Base-by-base conservation (phyloP, 768 basidiomycete genomes). In the Suillus tomentosus region DNA sequence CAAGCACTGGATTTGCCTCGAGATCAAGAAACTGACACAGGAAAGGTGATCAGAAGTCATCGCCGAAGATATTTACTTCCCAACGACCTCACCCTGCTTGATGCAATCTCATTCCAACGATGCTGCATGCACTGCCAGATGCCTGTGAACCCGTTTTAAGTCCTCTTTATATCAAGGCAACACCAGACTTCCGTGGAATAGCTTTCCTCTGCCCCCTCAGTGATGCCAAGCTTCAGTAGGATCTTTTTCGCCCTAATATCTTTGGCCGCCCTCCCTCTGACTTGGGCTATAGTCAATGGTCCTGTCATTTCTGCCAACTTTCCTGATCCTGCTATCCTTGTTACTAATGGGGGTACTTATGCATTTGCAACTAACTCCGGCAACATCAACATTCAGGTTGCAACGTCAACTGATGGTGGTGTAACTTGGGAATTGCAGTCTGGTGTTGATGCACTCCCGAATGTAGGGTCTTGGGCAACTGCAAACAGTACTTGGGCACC, bases 401-500 rank as follows among this genome's bases (percentile, higher is more conserved):
- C 70, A 5, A 71, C 64, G 8, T 73, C 72, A 27, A 40, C 66
- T 15, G 71, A 72, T 63, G 48, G 19, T 40, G 69, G 71, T 17
- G 39, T 53, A 10, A 68, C 66, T 3, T 71, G 71, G 71, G 63
- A 64, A 34, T 54, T 68, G 45, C 48, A 61, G 14, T 45, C 47
- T 5, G 64, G 63, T 40, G 43, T 60, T 50, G 71, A 72, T 47
- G 70, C 71, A n/a, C 66, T 72, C 37, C 68, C 71, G 3, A 62
- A 63, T 40, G 66, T 69, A 51, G 71, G 71, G 51, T 63, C 67
- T n/a, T 72, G 71, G 71, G 64, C 67, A 42, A 69, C 60, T n/a
- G 62, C 48, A 34, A 62, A 61, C 5, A 62, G 48, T 34, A 65
- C 71, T 27, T 68, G 68, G 71, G 71, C 68, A 15, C 71, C 70